Evolutionary conservation across 2,329 filamentous ascomycete species (phyloP).

Genomic region (Phoma herbarum): DNA sequence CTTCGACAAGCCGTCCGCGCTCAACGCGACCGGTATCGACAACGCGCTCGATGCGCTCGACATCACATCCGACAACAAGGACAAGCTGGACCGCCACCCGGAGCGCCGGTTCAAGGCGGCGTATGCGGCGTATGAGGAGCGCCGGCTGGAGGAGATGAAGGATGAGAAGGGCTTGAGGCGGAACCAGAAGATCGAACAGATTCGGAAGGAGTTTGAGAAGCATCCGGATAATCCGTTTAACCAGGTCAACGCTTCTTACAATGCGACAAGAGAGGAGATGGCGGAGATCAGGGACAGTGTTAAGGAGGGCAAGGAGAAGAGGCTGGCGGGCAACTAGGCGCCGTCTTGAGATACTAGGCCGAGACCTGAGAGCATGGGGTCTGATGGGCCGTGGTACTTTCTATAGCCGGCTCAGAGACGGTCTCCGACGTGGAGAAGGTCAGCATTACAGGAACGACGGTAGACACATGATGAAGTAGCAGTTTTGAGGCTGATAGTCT

Average conservation of each 20-base stretch:
- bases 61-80: constrained; percentile 67
- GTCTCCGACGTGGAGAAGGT: not conserved
- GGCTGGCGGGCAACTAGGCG: constrained; percentile 56
- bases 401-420: not conserved
- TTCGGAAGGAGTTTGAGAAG: constrained; percentile 93
- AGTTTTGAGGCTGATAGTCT: not conserved
- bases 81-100: constrained; percentile 86
- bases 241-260: constrained; percentile 78
- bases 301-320: constrained; percentile 76
- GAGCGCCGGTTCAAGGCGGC: constrained; percentile 89
- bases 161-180: constrained; percentile 80
- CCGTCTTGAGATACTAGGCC: not conserved
- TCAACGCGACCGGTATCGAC: constrained; percentile 90
- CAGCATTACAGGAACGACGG: not conserved
- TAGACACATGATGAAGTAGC: not conserved
- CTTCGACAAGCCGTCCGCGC: constrained; percentile 59
- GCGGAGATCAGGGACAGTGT: constrained; percentile 71
- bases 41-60: constrained; percentile 89
- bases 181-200: constrained; percentile 84
- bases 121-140: constrained; percentile 81
- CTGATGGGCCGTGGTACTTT: not conserved
- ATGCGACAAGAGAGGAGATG: constrained; percentile 81
- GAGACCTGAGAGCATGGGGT: not conserved
- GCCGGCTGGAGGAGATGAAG: constrained; percentile 84
- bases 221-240: constrained; percentile 96